Base-by-base conservation (phyloP, 179 eudicot genomes). In the Patellifolia procumbens region DNA sequence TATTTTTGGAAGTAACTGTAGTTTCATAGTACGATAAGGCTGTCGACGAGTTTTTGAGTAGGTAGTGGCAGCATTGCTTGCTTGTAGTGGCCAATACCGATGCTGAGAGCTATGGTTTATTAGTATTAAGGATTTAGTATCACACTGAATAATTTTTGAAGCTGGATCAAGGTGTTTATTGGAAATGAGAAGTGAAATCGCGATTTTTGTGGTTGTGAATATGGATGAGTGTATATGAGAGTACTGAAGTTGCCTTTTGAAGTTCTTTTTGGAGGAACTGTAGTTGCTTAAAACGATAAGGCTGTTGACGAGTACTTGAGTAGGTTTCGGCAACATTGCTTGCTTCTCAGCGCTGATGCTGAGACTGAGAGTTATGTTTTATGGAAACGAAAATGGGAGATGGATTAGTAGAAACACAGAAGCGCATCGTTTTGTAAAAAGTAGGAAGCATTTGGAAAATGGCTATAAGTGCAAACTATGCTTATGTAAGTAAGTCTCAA, bases 291-390 rank as follows among this genome's bases (percentile, higher is more conserved):
- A 45, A 26, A 2, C 31, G 39, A 46, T 59, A 48, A 26, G 37
- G 39, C 24, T 5, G 65, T 5, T 62, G 53, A 11, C n/a, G n/a
- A n/a, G n/a, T n/a, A n/a, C n/a, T n/a, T 51, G 72, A 56, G 51
- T 65, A 48, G 35, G 35, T 51, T 42, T 4, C 10, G 51, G 29
- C 26, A 31, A 29, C 9, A 3, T 62, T 70, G 60, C 26, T 51
- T 9, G 42, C 28, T 22, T 59, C 1, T 59, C 19, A 59, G 64
- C 11, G 13, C 12, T 22, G 42, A 19, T 69, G 55, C 72, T 26
- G 20, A 68, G 53, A 68, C 72, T 26, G 20, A 68, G 53, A 68
- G 71, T 19, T 22, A 39, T 42, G 48, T 60, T 65, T 2, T 17
- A 13, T 9, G 17, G 58, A 29, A 19, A 31, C 12, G 9, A n/a